Evolutionary conservation across 441 rosid species (phyloP).

Genomic region (Erodium trifolium): DNA sequence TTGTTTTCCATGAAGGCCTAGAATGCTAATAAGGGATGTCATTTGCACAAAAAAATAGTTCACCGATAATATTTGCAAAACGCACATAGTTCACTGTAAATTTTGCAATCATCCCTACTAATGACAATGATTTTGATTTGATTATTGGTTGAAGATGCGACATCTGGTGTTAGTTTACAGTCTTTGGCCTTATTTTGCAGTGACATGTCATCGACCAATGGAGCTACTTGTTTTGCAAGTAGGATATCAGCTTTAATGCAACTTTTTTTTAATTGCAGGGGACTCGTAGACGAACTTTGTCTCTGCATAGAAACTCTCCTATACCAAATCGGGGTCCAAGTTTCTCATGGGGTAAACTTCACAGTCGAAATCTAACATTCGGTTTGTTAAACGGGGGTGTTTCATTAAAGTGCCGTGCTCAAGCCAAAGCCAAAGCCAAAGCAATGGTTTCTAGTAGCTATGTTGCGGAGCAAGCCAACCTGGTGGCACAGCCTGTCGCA

Average conservation of each 20-base stretch:
- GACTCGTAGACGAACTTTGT: conserved; percentile 47
- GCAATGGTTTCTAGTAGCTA: conserved; percentile 30
- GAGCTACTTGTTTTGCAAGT: too few species aligned
- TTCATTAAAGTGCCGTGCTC: conserved; percentile 46
- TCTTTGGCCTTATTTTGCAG: too few species aligned
- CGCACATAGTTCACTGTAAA: too few species aligned
- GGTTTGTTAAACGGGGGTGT: conserved; percentile 20
- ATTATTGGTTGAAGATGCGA: too few species aligned
- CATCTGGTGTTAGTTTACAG: too few species aligned
- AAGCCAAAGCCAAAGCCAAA: conserved; percentile 18
- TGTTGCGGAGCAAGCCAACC: conserved; percentile 36
- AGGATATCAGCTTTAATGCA: neutral
- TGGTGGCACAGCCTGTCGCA: conserved; percentile 33
- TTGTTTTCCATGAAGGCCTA: too few species aligned
- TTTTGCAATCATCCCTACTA: too few species aligned
- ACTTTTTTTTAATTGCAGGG: conserved; percentile 33
- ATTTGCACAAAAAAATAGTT: too few species aligned
- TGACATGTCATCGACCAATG: too few species aligned
- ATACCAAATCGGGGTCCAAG: conserved; percentile 25
- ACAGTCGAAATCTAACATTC: conserved; percentile 19
- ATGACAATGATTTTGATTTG: too few species aligned
- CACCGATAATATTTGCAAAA: too few species aligned
- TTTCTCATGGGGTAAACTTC: conserved; percentile 44
- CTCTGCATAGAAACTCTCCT: conserved; percentile 32
- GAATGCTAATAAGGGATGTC: too few species aligned